Evolutionary conservation across 2,329 filamentous ascomycete species (phyloP), one percentile per base, ranked within the genome.

Genomic region (Aspergillus carbonarius): DNA sequence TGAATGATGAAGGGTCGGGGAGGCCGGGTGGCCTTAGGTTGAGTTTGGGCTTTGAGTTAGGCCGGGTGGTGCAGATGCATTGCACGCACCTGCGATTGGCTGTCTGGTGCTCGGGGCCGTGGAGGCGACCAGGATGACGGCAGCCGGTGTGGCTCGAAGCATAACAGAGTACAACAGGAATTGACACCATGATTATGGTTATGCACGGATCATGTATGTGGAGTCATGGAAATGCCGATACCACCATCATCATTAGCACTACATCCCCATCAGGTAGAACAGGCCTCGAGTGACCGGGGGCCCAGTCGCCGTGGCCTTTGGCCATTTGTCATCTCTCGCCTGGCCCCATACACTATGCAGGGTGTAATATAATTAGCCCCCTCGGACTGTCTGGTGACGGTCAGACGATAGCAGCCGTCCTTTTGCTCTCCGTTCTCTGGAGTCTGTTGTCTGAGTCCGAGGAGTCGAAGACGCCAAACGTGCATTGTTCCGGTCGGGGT

Each of bases 1-100:
- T 48, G 44, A 49, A 55, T 44, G 30, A 25, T 48, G 44, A 49
- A 55, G 52, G 30, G 57, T 27, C 57, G 57, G 57, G 51, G 57
- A 54, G 42, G 23, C 39, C 57, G 51, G 57, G 51, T 46, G 40
- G 37, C n/a, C n/a, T 47, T 25, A 17, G 32, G 18, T 20, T 50
- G 49, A 49, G 23, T 32, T 18, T 44, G 37, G 18, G 12, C 27
- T 51, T 51, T 23, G 17, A 39, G 25, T 32, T 48, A 32, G 44
- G n/a, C 25, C 39, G 37, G 37, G 8, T 30, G 44, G 23, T 48
- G 15, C 25, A 17, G n/a, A 48, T 48, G 44, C 27, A 15, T 12
- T 32, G 13, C 10, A 23, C 39, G 39, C 39, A 9, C 13, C 18
- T 42, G 18, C 39, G 10, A 42, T 42, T 42, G 39, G 39, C 18